Percentiles rank a stretch among this genome's conserved stretches.
These are phyloP conservation scores for Sporopachydermia lactativora DNA, from an alignment of 805 yeast genomes.

Conservation along the genomic window DNA sequence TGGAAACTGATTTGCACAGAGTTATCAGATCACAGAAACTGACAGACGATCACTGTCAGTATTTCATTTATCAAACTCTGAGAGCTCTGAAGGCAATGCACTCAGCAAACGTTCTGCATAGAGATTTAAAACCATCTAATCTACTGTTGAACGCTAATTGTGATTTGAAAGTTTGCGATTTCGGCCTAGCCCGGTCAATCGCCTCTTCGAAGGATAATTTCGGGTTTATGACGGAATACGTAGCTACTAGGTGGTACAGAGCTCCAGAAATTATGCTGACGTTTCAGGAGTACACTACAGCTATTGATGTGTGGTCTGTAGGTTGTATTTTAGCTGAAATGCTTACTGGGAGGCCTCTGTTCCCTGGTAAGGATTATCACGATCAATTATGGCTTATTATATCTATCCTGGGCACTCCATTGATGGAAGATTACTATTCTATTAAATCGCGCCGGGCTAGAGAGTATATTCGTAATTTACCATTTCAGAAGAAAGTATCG, in stretches of 20 bases:
- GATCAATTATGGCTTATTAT: conserved; percentile 78
- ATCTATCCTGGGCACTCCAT: conserved; percentile 80
- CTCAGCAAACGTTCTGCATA: conserved; percentile 85
- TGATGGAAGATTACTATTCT: conserved; percentile 55
- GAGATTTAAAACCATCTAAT: conserved; percentile 87
- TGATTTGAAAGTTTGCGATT: conserved; percentile 88
- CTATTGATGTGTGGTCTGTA: conserved; percentile 94
- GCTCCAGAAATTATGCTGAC: conserved; percentile 97
- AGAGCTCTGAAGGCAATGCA: conserved; percentile 86
- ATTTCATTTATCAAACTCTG: conserved; percentile 81
- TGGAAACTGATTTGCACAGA: conserved; percentile 79
- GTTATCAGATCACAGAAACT: conserved; percentile 72
- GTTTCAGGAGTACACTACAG: conserved; percentile 84
- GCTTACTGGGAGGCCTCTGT: conserved; percentile 72
- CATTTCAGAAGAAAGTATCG: conserved; percentile 50
- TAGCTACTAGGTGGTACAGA: conserved; percentile 95
- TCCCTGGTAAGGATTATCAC: conserved; percentile 91
- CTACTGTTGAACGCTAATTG: conserved; percentile 80
- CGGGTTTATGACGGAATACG: conserved; percentile 90
- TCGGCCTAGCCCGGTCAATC: conserved; percentile 69
- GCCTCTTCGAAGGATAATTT: conserved; percentile 44
- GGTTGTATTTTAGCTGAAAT: conserved; percentile 93
- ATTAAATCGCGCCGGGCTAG: conserved; percentile 75
- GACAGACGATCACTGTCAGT: conserved; percentile 88
- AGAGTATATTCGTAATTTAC: conserved; percentile 73